Base-by-base conservation (phyloP, 164 flowering plant species). In the Brasenia schreberi region DNA sequence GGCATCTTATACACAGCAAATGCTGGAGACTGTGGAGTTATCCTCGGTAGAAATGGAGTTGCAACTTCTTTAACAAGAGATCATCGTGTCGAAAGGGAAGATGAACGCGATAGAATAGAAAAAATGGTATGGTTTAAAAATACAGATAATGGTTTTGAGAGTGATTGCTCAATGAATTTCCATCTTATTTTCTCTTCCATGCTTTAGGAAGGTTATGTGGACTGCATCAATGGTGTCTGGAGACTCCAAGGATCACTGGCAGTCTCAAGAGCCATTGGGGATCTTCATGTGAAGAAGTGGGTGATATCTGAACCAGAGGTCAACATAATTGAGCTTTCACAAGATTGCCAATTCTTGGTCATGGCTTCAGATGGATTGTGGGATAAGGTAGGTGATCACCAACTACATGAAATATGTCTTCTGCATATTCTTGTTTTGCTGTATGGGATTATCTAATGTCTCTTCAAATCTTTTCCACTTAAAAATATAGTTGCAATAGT, bases 321-420 rank as follows among this genome's bases (percentile, higher is more conserved):
- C 9, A 62, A 42, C 16, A 72, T 18, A 27, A 56, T 84, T 33
- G 63, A 2, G 3, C 39, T 84, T 12, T 70, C 76, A 43, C 19
- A 84, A 0, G 88, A 82, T 53, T 77, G 74, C 9, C 76, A 86
- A 61, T 86, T 82, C 68, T 68, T 86, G 64, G 74, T 86, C 2
- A 14, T 86, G 62, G 90, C 88, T 19, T 80, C 90, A 43, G 90
- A 86, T 78, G 90, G 90, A 6, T 64, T 86, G 52, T 86, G 90
- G 90, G 83, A 83, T 49, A 79, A 82, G 88, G 91, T 83, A 78
- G 27, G 27, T 23, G 27, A 23, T 23, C 27, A 23, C 27, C 27
- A 23, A 23, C 27, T 23, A 23, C 27, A 23, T 23, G 27, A 23
- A 23, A 23, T 23, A 23, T 23, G 27, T 23, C 27, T 23, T 23